Evolutionary conservation across 495 filamentous ascomycete genomes (phyloP), one percentile per base, ranked within the genome.

Genomic region (Aspergillus ellipticus): DNA sequence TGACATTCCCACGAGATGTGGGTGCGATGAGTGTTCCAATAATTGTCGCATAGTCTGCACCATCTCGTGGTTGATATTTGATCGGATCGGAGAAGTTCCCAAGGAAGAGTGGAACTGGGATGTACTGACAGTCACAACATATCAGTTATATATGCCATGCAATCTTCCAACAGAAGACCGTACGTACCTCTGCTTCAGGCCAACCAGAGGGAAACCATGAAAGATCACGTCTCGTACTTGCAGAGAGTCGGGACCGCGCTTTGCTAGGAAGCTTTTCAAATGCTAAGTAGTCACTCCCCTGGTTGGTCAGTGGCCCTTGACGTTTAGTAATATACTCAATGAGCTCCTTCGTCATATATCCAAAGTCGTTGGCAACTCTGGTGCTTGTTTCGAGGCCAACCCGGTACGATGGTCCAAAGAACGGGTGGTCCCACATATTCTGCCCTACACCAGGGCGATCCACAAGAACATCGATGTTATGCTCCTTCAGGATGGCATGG

Each of bases 1-100:
- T 82, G 29, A 87, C 69, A 61, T 73, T 80, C 16, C 85, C 84
- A 0, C 76, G 73, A 5, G 76, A 80, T 0, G 79, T 71, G 0
- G 81, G 73, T 0, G 76, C 64, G 3, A 76, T 54, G 1, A 87
- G 66, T 0, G 64, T 69, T 0, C 57, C 69, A 6, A 68, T 21
- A 7, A 85, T 64, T 2, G 70, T 66, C 1, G 68, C 82, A 63
- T 84, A 84, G 17, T 82, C 71, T 9, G 65, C 57, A 2, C 70
- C 75, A 45, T 73, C 70, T 6, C 49, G 31, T 0, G 78, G 76
- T 51, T 62, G 71, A 3, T 64, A 64, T 3, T 55, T 56, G 16
- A 63, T 60, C 6, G 82, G 63, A 16, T 71, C 63, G 0, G 74
- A 79, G 53, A 75, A 76, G 49, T 79, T 77, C 3, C 70, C 71